Base-by-base conservation (phyloP, 192 early-diverging fungal species). In the Entophlyctis luteolus region DNA sequence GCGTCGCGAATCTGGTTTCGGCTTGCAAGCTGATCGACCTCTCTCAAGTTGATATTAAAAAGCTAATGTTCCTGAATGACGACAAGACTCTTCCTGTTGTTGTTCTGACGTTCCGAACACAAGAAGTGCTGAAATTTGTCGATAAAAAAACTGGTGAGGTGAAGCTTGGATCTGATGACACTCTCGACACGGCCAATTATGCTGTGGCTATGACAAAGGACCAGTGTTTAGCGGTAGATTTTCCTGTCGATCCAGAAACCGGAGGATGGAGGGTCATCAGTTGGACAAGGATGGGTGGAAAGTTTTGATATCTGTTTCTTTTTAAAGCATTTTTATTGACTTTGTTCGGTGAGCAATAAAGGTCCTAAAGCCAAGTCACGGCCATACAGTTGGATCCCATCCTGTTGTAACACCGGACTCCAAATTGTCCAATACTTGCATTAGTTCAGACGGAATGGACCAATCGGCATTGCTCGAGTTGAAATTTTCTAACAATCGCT, bases 1-100 rank as follows among this genome's bases (percentile, higher is more conserved):
- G 85, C 37, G 81, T 90, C 56, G 89, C 93, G 75, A 94, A 92
- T 22, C 82, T 99, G 20, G 79, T 95, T 18, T 92, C 90, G 65
- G 94, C 95, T 76, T 96, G 91, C 84, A 92, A 91, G 71, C 89
- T 99, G 50, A 77, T 97, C 23, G 97, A 99, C 74, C 75, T 96
- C 45, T 86, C 92, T 67, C 85, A 93, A 55, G 88, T 97, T 22
- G 92, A 97, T 69, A 85, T 99, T 74, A 81, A 88, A 27, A 85
- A 93, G 50, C 87, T 93, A 47, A 93, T 90, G 69, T 81, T 99
- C 31, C 75, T 99, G 23, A 93, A 99, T 53, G 94, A 95, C 74
- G 77, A 94, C 74, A 63, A 63, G 47, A 52, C 47, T 3, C 79
- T 96, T 2, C 95, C 97, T 2, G 92, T 97, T 18, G 76, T 94